Base-by-base conservation (phyloP, 2,329 filamentous ascomycete species). In the Didymellaceae sp. region DNA sequence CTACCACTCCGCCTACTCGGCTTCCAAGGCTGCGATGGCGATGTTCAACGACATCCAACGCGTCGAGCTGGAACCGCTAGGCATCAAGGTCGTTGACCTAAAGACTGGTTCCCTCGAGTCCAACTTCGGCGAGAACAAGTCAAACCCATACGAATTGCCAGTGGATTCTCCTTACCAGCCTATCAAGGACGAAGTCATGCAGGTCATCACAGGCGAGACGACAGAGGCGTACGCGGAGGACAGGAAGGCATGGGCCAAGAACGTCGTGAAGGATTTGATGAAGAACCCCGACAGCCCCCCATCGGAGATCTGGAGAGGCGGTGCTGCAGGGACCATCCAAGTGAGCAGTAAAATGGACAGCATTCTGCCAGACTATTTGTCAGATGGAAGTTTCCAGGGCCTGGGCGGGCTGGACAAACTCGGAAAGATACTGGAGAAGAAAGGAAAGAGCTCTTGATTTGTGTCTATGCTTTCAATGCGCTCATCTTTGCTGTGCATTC, bases 21-120 rank as follows among this genome's bases (percentile, higher is more conserved):
- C 71, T 4, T 72, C 68, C 34, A 75, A 75, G 57, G 71, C 71
- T 5, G 71, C 71, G 17, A 63, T 71, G 7, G 66, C 69, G 26
- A 67, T 67, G 61, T 59, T 68, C 42, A 50, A 50, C 28, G 63
- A 66, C 26, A 57, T 45, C 8, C 50, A 61, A 25, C 58, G 64
- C 16, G 33, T 65, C 10, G 63, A 66, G 33, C 25, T 67, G 1
- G 53, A 45, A n/a, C 60, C 63, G 0, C 52, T 67, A 2, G 63
- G 56, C 4, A 49, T 67, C 25, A 52, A 48, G n/a, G 63, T 66
- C n/a, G 32, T 63, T 6, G 58, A 60, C 2, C 31, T 65, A 18
- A 54, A 62, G 17, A 53, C 60, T 3, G 62, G 61, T 2, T 51
- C 37, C 11, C 43, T 65, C 31, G 49, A 52, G 20, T 53, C 49